Evolutionary conservation across 352 stramenopile genomes (phyloP).

Genomic region (Plasmopara viticola): DNA sequence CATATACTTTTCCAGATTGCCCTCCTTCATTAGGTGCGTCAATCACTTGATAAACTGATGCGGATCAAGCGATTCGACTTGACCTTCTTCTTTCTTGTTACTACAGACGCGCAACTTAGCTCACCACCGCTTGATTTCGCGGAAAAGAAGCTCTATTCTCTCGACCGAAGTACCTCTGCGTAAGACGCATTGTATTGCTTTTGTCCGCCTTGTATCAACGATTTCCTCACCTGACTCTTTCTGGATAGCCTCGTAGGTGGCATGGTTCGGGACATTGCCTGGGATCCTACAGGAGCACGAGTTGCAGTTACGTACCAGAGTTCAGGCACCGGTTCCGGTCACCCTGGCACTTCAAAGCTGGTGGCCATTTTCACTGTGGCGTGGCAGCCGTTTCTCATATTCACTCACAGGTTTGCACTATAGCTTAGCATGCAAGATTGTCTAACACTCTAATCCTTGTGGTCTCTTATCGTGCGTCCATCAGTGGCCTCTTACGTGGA

Average conservation of each 20-base stretch:
- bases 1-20: slow-evolving; percentile 57
- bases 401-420: slow-evolving; percentile 44
- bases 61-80: not conserved
- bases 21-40: slow-evolving; percentile 54
- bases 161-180: slow-evolving; percentile 56
- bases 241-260: slow-evolving; percentile 49
- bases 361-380: slow-evolving; percentile 65
- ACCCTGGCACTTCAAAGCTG: slow-evolving; percentile 37
- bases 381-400: slow-evolving; percentile 71
- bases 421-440: not conserved
- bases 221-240: not conserved
- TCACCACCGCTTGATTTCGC: slow-evolving; percentile 60
- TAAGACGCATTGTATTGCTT: slow-evolving; percentile 1
- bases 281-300: slow-evolving; percentile 64
- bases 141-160: slow-evolving; percentile 52
- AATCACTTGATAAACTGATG: not conserved
- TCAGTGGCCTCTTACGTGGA: slow-evolving; percentile 51
- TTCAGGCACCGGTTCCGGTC: slow-evolving; percentile 10
- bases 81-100: not conserved
- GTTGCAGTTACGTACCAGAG: slow-evolving; percentile 56
- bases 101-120: slow-evolving; percentile 63
- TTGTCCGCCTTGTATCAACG: too few relatives aligned
- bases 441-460: not conserved
- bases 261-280: slow-evolving; percentile 47
- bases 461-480: slow-evolving; percentile 1